Evolutionary conservation across 2,329 filamentous ascomycete genomes (phyloP).

Genomic region (Diaporthe caulivora): DNA sequence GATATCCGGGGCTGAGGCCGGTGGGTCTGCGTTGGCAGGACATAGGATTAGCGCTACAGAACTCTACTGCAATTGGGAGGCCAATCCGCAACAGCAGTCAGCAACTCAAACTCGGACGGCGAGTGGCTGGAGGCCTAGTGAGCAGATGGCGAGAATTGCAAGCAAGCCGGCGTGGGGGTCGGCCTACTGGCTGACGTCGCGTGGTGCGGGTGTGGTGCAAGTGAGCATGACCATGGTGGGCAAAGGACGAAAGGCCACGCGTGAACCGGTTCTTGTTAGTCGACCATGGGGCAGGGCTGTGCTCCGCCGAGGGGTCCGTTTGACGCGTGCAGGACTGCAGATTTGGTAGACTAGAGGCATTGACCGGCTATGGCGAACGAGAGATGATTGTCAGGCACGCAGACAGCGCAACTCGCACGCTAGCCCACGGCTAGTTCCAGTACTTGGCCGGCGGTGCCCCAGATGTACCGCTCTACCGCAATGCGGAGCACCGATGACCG

Average conservation of each 20-base stretch:
- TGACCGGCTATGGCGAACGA: constrained; percentile 22
- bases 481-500: neutral
- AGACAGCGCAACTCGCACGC: neutral
- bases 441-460: neutral
- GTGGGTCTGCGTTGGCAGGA: constrained; percentile 18
- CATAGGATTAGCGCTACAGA: constrained; percentile 25
- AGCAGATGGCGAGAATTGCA: neutral
- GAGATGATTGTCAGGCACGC: constrained; percentile 29
- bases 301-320: constrained; percentile 7
- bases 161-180: constrained; percentile 6
- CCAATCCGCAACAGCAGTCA: constrained; percentile 5
- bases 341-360: neutral
- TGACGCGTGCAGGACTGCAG: neutral
- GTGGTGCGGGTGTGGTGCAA: neutral
- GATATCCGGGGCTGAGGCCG: constrained; percentile 15
- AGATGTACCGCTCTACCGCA: constrained; percentile 8
- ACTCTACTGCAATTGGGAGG: neutral
- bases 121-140: neutral
- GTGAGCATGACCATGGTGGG: neutral
- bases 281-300: constrained; percentile 2
- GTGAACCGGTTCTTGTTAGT: constrained; percentile 13
- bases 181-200: neutral
- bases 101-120: neutral
- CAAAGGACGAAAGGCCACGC: neutral
- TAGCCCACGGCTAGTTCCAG: neutral